Percentiles rank a stretch among this genome's conserved stretches.
phyloP scores from a whole-genome alignment of 352 stramenopile species.

The Pythium graminicola region DNA sequence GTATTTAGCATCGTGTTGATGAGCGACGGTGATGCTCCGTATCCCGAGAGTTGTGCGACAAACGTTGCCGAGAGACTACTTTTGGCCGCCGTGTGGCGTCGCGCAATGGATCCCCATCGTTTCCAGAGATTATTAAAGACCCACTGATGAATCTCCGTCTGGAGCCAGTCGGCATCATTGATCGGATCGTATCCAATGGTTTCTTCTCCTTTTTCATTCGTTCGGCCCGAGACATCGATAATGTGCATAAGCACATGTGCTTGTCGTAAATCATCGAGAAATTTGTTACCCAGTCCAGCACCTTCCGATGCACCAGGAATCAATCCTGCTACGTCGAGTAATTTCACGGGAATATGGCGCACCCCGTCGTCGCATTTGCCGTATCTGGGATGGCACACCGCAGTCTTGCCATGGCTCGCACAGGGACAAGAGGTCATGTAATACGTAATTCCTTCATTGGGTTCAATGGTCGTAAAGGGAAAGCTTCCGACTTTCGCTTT shows the following conservation, averaged over 20 bases:
- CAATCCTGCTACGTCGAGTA: constrained; percentile 76
- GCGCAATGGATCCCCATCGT: constrained; percentile 71
- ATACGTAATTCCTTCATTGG: constrained; percentile 86
- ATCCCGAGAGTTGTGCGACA: constrained; percentile 68
- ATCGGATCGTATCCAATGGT: constrained; percentile 85
- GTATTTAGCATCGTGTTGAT: constrained; percentile 66
- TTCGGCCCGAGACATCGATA: constrained; percentile 83
- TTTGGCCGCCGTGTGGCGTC: constrained; percentile 68
- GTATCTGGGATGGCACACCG: constrained; percentile 64
- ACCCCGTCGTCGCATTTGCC: constrained; percentile 69
- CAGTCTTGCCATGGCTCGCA: constrained; percentile 46
- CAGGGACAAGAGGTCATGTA: constrained; percentile 84
- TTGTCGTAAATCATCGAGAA: constrained; percentile 90
- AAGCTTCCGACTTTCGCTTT: constrained; percentile 86
- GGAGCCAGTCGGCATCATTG: constrained; percentile 85
- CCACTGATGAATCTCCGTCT: constrained; percentile 84
- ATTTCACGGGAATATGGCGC: constrained; percentile 76
- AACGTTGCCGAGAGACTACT: constrained; percentile 63
- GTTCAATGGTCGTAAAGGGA: constrained; percentile 87
- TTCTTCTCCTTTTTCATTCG: constrained; percentile 87
- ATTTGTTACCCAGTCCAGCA: constrained; percentile 97
- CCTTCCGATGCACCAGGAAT: constrained; percentile 85
- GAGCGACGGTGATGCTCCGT: constrained; percentile 67
- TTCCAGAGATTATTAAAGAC: constrained; percentile 87
- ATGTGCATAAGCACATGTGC: constrained; percentile 89